These are phyloP conservation scores for Durotheca rogersii DNA, from an alignment of 495 filamentous ascomycete genomes.

Conservation along the genomic window DNA sequence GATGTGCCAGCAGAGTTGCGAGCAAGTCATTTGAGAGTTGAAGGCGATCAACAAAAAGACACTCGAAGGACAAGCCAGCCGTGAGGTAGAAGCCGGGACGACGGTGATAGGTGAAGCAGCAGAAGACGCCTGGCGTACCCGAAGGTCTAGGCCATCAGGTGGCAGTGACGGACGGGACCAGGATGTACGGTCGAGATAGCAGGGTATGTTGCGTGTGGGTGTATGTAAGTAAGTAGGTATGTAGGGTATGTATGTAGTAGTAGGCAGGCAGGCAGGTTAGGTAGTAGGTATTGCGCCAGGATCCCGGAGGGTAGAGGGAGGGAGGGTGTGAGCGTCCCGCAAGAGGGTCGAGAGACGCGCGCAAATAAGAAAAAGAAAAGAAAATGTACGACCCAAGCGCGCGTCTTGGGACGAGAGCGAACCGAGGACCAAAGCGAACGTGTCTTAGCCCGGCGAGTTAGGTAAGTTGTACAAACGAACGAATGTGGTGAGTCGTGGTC, in stretches of 20 bases:
- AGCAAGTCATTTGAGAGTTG: conserved; percentile 45
- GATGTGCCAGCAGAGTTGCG: conserved; percentile 36
- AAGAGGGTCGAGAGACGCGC: conserved; percentile 37
- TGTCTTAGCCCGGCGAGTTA: conserved; percentile 31
- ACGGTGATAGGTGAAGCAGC: conserved; percentile 28
- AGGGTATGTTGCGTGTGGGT: conserved; percentile 18
- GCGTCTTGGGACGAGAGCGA: conserved; percentile 30
- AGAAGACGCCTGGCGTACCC: conserved; percentile 30
- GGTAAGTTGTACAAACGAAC: conserved; percentile 31
- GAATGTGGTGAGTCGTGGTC: conserved; percentile 31
- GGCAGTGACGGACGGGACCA: conserved; percentile 28
- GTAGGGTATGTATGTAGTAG: background rate
- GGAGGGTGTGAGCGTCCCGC: conserved; percentile 30
- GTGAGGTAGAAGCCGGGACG: conserved; percentile 27
- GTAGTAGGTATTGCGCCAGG: conserved; percentile 23
- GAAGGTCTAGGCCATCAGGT: conserved; percentile 33
- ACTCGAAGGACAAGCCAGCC: conserved; percentile 18
- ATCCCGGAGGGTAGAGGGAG: conserved; percentile 22
- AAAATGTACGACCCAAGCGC: conserved; percentile 31
- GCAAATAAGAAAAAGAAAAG: no score
- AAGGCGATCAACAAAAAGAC: conserved; percentile 29
- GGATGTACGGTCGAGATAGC: conserved; percentile 30
- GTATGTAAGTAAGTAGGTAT: background rate
- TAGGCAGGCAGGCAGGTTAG: conserved; percentile 29
- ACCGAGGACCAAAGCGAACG: conserved; percentile 33